Conservation (phyloP, 805 yeast species). For the Lipomyces lipofer region DNA sequence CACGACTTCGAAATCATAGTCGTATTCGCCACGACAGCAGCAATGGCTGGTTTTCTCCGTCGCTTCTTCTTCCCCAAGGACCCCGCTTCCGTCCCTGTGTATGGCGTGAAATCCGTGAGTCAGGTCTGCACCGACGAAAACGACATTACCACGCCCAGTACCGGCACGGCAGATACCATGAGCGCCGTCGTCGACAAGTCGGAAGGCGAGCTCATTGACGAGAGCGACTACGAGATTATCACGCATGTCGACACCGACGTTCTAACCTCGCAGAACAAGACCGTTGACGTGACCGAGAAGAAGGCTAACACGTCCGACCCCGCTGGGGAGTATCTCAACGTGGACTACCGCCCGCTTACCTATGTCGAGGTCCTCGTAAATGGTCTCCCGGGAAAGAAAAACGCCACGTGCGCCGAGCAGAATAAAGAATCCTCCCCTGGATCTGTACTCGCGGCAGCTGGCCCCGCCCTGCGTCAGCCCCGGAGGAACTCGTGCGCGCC, state of each 20-base stretch:
- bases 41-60: constrained; percentile 10
- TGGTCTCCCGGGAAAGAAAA: constrained; percentile 4
- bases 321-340: constrained; percentile 13
- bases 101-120: too few species aligned
- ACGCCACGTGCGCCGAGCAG: background rate
- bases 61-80: constrained; percentile 4
- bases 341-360: constrained; percentile 18
- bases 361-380: constrained; percentile 19
- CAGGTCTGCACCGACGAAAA: too few species aligned
- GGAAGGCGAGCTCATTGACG: background rate
- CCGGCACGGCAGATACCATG: constrained; percentile 6
- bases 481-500: background rate
- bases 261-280: background rate
- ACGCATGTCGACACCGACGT: constrained; percentile 11
- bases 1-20: background rate
- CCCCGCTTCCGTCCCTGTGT: constrained; percentile 1
- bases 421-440: background rate
- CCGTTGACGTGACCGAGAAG: constrained; percentile 1
- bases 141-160: background rate
- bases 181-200: background rate
- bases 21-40: background rate
- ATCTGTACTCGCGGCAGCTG: background rate
- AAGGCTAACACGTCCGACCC: background rate
- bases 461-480: background rate
- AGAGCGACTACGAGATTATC: constrained; percentile 12